Evolutionary conservation across 2,329 filamentous ascomycete species (phyloP).

Genomic region (Zasmidium cellare): DNA sequence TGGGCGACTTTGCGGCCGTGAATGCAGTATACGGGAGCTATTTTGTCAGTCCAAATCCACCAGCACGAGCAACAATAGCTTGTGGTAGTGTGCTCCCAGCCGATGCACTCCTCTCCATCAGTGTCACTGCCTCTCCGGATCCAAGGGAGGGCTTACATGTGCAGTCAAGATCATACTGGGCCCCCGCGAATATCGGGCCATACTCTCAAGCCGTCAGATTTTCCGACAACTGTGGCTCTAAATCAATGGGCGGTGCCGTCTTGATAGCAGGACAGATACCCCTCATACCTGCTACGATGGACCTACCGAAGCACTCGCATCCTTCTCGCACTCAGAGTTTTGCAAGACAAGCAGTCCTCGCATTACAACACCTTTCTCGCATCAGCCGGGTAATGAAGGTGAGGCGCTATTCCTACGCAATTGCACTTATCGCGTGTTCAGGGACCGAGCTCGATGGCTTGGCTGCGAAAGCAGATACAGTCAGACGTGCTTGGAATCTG

Average conservation of each 20-base stretch:
- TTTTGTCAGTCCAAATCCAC: conserved; percentile 78
- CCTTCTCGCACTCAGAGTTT: conserved; percentile 13
- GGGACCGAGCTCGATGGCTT: conserved; percentile 33
- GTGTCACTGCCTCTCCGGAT: conserved; percentile 41
- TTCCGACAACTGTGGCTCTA: conserved; percentile 27
- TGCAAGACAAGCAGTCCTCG: conserved; percentile 63
- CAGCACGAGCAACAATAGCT: conserved; percentile 79
- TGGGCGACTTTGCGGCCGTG: conserved; percentile 74
- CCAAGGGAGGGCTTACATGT: conserved; percentile 69
- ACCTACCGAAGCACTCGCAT: conserved; percentile 39
- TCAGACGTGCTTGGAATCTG: conserved; percentile 45
- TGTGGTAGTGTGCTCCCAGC: conserved; percentile 67
- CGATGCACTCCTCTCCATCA: conserved; percentile 62
- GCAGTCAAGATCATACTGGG: conserved; percentile 94
- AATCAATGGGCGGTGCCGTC: conserved; percentile 42
- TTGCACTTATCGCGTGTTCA: conserved; percentile 68
- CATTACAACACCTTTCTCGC: conserved; percentile 87
- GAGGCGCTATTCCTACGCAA: conserved; percentile 70
- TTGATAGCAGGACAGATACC: conserved; percentile 90
- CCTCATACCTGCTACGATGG: conserved; percentile 78
- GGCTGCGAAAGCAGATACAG: conserved; percentile 5
- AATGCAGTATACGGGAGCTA: conserved; percentile 75
- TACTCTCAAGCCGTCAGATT: conserved; percentile 84
- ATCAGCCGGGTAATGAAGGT: conserved; percentile 73
- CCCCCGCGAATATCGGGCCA: conserved; percentile 93